A percentile compares a stretch with the other conserved stretches of the same genome.
These are phyloP conservation scores for Mimosa bimucronata DNA, from an alignment of 306 rosid species.

Conservation along the genomic window DNA sequence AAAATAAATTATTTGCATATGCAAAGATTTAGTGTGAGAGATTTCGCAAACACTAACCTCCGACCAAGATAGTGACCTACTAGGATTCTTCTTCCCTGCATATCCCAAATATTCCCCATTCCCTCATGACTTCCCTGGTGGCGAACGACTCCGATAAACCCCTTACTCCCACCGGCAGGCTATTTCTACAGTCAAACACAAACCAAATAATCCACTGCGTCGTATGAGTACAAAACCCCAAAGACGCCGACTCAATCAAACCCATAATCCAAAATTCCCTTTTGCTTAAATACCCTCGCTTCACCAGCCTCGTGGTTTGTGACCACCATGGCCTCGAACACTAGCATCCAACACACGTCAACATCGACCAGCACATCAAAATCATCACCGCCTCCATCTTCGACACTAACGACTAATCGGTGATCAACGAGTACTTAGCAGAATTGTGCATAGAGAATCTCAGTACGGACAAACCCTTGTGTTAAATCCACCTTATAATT, in stretches of 20 bases:
- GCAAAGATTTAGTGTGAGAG: too few relatives aligned
- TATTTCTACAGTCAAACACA: constrained; percentile 60
- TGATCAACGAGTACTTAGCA: constrained; percentile 60
- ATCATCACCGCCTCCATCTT: constrained; percentile 37
- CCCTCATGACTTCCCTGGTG: constrained; percentile 34
- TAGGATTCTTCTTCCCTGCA: too few relatives aligned
- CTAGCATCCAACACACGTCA: constrained; percentile 67
- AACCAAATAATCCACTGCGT: constrained; percentile 67
- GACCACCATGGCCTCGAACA: constrained; percentile 61
- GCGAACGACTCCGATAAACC: constrained; percentile 54
- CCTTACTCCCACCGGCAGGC: constrained; percentile 73
- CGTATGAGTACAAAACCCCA: constrained; percentile 55
- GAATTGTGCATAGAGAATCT: constrained; percentile 47
- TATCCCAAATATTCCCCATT: too few relatives aligned
- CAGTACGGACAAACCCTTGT: constrained; percentile 67
- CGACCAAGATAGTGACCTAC: too few relatives aligned
- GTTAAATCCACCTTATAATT: constrained; percentile 74
- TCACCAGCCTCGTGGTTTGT: constrained; percentile 69
- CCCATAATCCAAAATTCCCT: constrained; percentile 43
- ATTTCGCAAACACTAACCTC: too few relatives aligned
- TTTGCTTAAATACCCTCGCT: constrained; percentile 64
- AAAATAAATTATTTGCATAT: too few relatives aligned
- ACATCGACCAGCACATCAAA: constrained; percentile 55
- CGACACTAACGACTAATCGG: constrained; percentile 36
- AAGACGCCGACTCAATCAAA: constrained; percentile 50